Percentiles rank a stretch among this genome's conserved stretches.
Conservation (phyloP, 1,284 basidiomycete species). For the Coriolopsis trogii region DNA sequence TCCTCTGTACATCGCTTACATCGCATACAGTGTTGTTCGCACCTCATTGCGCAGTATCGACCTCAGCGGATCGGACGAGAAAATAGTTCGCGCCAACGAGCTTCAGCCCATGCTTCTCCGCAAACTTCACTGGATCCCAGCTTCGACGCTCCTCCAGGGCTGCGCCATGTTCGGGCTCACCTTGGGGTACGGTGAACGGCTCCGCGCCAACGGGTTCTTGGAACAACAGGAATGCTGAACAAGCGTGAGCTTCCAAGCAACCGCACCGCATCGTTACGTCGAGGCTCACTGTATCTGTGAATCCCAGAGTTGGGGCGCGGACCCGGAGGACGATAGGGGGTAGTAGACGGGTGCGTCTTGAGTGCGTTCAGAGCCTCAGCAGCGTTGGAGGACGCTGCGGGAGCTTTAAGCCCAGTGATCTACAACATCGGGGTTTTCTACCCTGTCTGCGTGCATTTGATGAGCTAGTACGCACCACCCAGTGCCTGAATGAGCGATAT, state of each 20-base stretch:
- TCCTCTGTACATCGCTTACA: neutral
- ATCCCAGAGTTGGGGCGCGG: slow-evolving; percentile 57
- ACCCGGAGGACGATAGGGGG: slow-evolving; percentile 61
- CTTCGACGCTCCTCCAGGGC: slow-evolving; percentile 49
- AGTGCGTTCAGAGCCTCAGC: slow-evolving; percentile 41
- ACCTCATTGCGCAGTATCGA: neutral
- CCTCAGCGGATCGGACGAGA: slow-evolving; percentile 22
- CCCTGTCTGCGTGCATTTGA: neutral
- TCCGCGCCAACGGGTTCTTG: slow-evolving; percentile 50
- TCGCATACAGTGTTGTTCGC: no score
- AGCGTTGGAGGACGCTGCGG: slow-evolving; percentile 37
- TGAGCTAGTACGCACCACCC: slow-evolving; percentile 53
- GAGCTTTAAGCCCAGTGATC: slow-evolving; percentile 60
- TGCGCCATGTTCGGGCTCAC: slow-evolving; percentile 50
- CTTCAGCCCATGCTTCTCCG: slow-evolving; percentile 51
- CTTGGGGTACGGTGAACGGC: slow-evolving; percentile 44
- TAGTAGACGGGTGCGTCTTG: slow-evolving; percentile 50
- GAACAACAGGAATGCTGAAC: slow-evolving; percentile 59
- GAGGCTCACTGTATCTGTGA: slow-evolving; percentile 58
- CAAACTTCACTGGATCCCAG: slow-evolving; percentile 61
- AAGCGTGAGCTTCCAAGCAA: neutral
- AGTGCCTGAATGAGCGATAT: slow-evolving; percentile 64
- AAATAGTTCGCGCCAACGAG: slow-evolving; percentile 66
- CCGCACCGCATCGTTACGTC: neutral
- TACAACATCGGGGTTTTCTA: neutral